Evolutionary conservation across 108 stramenopile genomes (phyloP), one percentile per base, ranked within the genome.

Genomic region (Cyclotella baltica): DNA sequence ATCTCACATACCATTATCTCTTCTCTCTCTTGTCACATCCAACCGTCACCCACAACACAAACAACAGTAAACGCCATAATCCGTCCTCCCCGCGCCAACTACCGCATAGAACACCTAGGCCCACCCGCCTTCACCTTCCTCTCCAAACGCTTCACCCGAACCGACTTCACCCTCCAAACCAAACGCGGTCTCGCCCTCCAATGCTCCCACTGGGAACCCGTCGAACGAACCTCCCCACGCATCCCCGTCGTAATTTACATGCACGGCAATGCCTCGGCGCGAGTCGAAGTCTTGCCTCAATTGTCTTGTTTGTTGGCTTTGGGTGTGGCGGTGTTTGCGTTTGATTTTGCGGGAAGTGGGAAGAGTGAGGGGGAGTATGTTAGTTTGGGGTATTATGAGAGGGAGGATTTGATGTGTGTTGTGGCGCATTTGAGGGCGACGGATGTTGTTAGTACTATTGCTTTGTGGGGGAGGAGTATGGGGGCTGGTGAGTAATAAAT

Each of bases 331-430:
- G 92, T 99, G 29, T 96, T 99, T 76, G 90, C 97, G 6, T 97
- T 99, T 72, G 99, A 99, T 83, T 99, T 98, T 88, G 96, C 96
- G 35, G 99, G 99, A n/a, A 92, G 90, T 53, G 99, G 99, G 19
- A 92, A 88, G 75, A 89, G 88, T 51, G 99, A 97, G 59, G 98
- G 99, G 43, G 97, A 98, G 57, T 94, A 98, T 81, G 99, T 99
- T 16, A 90, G 93, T 72, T 87, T 99, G 73, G 99, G 98, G 36
- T 97, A 93, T 77, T 98, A 86, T 75, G 99, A 99, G 85, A 82
- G 96, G 48, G 99, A 99, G 71, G 99, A 99, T 88, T 83, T 99
- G 57, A 71, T 89, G 57, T 92, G 93, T 78, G 93, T 97, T 43
- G 80, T 98, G 55, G 92, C 93, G 16, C 91, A 98, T 78, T 83